Percentiles rank a stretch among this genome's conserved stretches.
These are phyloP conservation scores for Lagenaria siceraria DNA, from an alignment of 306 rosid genomes.

Conservation along the genomic window DNA sequence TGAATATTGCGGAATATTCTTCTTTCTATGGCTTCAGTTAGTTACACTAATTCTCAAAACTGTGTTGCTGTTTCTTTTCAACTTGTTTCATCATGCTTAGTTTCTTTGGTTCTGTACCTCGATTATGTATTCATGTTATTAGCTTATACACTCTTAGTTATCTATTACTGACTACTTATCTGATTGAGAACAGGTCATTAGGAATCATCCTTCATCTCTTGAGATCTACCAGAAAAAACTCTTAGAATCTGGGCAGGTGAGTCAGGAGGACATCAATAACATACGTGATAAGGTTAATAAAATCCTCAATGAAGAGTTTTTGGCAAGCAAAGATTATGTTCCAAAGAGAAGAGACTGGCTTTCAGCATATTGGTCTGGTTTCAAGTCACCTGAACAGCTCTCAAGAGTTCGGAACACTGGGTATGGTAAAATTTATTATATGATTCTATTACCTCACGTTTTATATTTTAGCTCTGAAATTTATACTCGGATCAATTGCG, in stretches of 20 bases:
- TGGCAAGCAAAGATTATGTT: conserved; percentile 82
- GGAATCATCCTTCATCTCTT: conserved; percentile 76
- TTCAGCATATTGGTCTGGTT: conserved; percentile 90
- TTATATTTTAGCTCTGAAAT: conserved; percentile 5
- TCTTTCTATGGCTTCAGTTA: background rate
- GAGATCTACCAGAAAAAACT: conserved; percentile 76
- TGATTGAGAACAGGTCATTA: conserved; percentile 45
- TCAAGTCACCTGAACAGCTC: conserved; percentile 92
- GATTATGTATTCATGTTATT: background rate
- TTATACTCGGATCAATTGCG: background rate
- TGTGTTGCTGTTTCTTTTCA: background rate
- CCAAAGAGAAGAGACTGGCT: conserved; percentile 96
- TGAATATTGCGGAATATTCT: background rate
- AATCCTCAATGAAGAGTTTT: conserved; percentile 79
- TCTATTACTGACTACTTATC: conserved; percentile 12
- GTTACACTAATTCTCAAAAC: background rate
- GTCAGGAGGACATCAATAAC: conserved; percentile 48
- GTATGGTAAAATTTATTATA: conserved; percentile 24
- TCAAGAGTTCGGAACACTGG: conserved; percentile 91
- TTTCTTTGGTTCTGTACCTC: background rate
- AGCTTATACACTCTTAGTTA: background rate
- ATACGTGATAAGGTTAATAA: conserved; percentile 57
- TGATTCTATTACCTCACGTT: background rate
- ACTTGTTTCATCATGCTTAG: background rate
- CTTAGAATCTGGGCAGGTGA: conserved; percentile 59